Conservation (phyloP, 306 rosid species). For the Rosa lucieae region DNA sequence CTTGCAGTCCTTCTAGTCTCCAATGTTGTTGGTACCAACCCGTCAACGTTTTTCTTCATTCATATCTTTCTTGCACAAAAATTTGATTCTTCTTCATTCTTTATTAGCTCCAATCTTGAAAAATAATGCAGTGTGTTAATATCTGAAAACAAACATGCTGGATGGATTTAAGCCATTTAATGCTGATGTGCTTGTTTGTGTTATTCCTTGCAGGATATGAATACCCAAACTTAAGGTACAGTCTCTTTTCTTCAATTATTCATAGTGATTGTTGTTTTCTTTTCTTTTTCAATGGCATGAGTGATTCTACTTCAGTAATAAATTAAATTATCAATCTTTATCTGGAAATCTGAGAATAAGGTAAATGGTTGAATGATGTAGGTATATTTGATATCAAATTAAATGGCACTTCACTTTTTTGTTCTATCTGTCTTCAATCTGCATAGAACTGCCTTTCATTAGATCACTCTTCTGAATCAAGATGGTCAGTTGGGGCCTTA, state of each 20-base stretch:
- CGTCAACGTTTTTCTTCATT: not conserved
- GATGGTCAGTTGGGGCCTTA: not conserved
- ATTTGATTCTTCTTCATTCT: not conserved
- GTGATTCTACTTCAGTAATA: not conserved
- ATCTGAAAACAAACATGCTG: not conserved
- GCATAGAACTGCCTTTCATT: no score
- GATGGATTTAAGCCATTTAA: not conserved
- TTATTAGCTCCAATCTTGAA: not conserved
- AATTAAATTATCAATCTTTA: not conserved
- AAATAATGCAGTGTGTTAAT: not conserved
- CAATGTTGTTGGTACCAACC: slow-evolving; percentile 42
- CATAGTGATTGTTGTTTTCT: no score
- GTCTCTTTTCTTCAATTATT: not conserved
- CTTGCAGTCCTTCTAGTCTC: slow-evolving; percentile 49
- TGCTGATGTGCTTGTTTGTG: not conserved
- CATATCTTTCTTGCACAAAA: not conserved
- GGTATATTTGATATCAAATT: no score
- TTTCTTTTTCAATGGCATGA: not conserved
- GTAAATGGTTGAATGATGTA: no score
- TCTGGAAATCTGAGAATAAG: no score
- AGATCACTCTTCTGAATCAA: not conserved
- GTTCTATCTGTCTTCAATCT: no score
- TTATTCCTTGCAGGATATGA: slow-evolving; percentile 4
- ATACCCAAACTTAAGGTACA: not conserved
- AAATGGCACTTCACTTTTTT: no score